Evolutionary conservation across 768 basidiomycete species (phyloP).

Genomic region (Russula compacta): DNA sequence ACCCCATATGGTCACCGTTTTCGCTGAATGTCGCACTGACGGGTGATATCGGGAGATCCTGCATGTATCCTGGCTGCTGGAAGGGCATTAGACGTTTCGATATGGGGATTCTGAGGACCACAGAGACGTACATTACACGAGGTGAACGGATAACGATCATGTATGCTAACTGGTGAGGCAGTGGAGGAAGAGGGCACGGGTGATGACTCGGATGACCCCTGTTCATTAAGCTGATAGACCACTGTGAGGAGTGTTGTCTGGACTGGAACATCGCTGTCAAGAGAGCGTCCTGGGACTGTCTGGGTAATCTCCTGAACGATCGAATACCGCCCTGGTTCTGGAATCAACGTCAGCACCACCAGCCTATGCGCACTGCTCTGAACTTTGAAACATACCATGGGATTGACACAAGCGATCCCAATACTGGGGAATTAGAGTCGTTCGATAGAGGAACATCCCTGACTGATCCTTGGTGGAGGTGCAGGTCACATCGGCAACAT

Average conservation of each 20-base stretch:
- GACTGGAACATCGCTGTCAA: constrained; percentile 10
- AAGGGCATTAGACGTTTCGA: background rate
- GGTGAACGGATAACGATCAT: constrained; percentile 10
- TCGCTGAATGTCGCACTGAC: constrained; percentile 21
- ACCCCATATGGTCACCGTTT: constrained; percentile 9
- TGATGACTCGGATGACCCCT: background rate
- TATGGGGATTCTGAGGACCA: background rate
- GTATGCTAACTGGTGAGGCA: constrained; percentile 16
- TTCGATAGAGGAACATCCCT: constrained; percentile 42
- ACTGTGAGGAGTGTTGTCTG: constrained; percentile 22
- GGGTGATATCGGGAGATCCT: constrained; percentile 22
- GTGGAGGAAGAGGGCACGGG: constrained; percentile 13
- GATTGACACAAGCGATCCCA: constrained; percentile 53
- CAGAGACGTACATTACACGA: constrained; percentile 13
- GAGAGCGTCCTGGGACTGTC: constrained; percentile 6
- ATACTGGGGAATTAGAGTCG: constrained; percentile 51
- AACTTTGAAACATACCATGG: constrained; percentile 34
- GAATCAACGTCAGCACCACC: background rate
- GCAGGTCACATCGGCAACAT: constrained; percentile 28
- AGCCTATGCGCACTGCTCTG: background rate
- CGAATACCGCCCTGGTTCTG: constrained; percentile 59
- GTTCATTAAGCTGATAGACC: constrained; percentile 23
- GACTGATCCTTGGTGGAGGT: constrained; percentile 8
- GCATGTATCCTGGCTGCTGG: constrained; percentile 16
- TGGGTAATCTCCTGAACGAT: constrained; percentile 55